Evolutionary conservation across 2,329 filamentous ascomycete species (phyloP), one percentile per base, ranked within the genome.

Genomic region (Paecilomyces fulvus): DNA sequence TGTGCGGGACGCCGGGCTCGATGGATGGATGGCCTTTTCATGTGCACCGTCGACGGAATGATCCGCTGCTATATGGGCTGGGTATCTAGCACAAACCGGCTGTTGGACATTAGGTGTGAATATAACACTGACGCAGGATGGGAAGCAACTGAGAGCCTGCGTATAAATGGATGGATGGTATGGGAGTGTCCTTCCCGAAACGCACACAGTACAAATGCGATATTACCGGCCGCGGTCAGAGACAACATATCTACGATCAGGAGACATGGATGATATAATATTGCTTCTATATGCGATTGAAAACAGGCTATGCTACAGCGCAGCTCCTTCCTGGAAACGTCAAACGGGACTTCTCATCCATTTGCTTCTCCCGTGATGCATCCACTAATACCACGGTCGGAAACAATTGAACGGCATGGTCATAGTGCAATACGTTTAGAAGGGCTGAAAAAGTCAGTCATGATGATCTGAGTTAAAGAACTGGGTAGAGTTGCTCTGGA

Each of bases 261-360:
- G 28, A 52, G 25, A 31, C 37, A 43, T n/a, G 4, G n/a, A 8
- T 7, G 28, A 46, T 30, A 51, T 49, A 30, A 28, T 52, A 55
- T 52, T 61, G 61, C 60, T 60, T 72, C 67, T 73, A 73, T 70
- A 65, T 69, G 68, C 66, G 67, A 69, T 67, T 64, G 61, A 63
- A 65, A 67, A 66, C 59, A 65, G 63, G 66, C 66, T 65, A 61
- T 61, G 52, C 33, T 37, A 53, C 31, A 53, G 51, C 33, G 37
- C 37, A 43, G 37, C 9, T 43, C n/a, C 37, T 43, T 43, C n/a
- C 37, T 43, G 37, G 37, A 43, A 43, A 43, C 37, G n/a, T 43
- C 37, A 43, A 43, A 43, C n/a, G 37, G 37, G 17, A 43, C 37
- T n/a, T 43, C 37, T 6, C 46, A 56, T 33, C 53, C 54, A 30